phyloP scores from a whole-genome alignment of 495 filamentous ascomycete species.

The Oidiodendron maius region DNA sequence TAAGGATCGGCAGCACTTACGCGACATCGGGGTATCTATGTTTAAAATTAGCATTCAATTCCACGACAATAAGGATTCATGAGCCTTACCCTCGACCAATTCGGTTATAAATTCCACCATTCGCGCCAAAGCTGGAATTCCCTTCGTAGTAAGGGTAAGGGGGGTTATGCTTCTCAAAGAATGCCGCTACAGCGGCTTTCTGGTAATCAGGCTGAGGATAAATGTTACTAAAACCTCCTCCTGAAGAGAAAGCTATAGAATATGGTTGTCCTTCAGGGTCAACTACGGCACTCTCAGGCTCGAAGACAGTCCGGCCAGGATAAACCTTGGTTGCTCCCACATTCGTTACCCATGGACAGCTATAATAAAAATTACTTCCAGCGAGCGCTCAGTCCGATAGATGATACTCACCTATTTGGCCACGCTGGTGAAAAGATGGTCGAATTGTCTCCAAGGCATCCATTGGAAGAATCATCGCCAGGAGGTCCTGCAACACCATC shows the following conservation, averaged over 20 bases:
- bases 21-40: constrained; percentile 57
- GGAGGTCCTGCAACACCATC: constrained; percentile 29
- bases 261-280: constrained; percentile 16
- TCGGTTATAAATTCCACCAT: constrained; percentile 42
- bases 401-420: constrained; percentile 23
- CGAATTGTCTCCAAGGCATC: constrained; percentile 10
- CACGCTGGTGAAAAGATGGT: constrained; percentile 13
- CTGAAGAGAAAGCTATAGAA: constrained; percentile 31
- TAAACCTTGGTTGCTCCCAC: constrained; percentile 33
- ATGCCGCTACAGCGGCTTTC: constrained; percentile 39
- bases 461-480: constrained; percentile 15
- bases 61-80: too few relatives aligned
- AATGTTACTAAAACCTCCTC: constrained; percentile 67
- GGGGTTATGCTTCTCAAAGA: constrained; percentile 40
- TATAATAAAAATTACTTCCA: constrained; percentile 30
- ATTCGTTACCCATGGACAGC: constrained; percentile 33
- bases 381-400: constrained; percentile 26
- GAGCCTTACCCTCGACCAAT: constrained; percentile 9
- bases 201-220: constrained; percentile 56
- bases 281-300: constrained; percentile 27
- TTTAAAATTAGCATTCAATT: background rate
- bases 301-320: constrained; percentile 15
- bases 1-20: too few relatives aligned
- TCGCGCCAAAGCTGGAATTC: constrained; percentile 50
- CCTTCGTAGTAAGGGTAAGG: constrained; percentile 30